Evolutionary conservation across 2,329 filamentous ascomycete genomes (phyloP), one percentile per base, ranked within the genome.

Genomic region (Curvularia hawaiiensis): DNA sequence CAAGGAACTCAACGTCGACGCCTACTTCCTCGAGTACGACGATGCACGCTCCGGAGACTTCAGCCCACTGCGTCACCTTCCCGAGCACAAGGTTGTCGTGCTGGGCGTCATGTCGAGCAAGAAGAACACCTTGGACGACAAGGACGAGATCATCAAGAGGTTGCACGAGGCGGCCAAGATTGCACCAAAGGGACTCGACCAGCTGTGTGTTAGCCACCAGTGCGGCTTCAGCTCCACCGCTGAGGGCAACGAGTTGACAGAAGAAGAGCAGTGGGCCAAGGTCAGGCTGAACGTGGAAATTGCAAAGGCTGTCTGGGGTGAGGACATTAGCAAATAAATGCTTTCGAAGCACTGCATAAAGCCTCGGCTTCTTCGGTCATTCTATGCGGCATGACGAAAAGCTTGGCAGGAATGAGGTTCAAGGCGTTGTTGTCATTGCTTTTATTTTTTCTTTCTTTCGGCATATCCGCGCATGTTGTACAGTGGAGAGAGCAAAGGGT

Each of bases 21-120:
- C 81, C 14, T 86, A 85, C 73, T 86, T 85, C 75, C 79, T 86
- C 64, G 83, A 86, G 71, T 86, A 83, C 69, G 83, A 86, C 68
- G 83, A 85, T 60, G 83, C 82, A 31, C 78, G 83, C 2, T 81
- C 78, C 0, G 83, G 83, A 14, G 83, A 84, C 69, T 86, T 85
- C 72, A 76, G 75, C 35, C 83, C 83, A 1, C 76, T 86, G 55
- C 74, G 83, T n/a, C 79, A 81, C 69, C 73, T 86, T 48, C 83
- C 83, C 3, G 78, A 78, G 52, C 65, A 81, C 73, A 86, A 86
- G 75, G 77, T 81, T 33, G 83, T 85, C 14, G 82, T 86, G 10
- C 74, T 86, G 31, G 83, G 83, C 31, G 77, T 85, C 44, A 83
- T 85, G 82, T 79, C 75, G 56, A 81, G 78, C 69, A 85, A 85